A percentile compares a stretch with the other conserved stretches of the same genome.
Conservation (phyloP, 768 basidiomycete species). For the Lentinula raphanica region DNA sequence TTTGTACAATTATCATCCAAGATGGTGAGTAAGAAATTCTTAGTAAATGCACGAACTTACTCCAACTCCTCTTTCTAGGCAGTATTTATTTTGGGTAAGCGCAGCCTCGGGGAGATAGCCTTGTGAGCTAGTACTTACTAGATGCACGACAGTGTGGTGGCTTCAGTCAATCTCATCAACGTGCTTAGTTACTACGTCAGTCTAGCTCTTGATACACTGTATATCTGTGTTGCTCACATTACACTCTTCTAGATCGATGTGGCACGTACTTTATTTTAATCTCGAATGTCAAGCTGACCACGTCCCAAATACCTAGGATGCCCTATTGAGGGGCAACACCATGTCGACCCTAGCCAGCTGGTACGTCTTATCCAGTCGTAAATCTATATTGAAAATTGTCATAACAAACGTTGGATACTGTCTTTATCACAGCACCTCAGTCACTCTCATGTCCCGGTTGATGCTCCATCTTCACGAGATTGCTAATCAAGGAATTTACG, state of each 20-base stretch:
- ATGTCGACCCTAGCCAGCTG: not conserved
- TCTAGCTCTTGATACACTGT: not conserved
- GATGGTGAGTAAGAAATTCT: not conserved
- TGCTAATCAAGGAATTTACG: not conserved
- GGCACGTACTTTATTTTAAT: too few relatives aligned
- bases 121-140: too few relatives aligned
- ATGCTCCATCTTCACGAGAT: not conserved
- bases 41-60: not conserved
- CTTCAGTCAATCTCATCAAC: not conserved
- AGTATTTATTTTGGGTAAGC: conserved; percentile 2
- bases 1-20: not conserved
- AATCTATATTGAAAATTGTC: too few relatives aligned
- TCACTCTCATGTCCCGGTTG: not conserved
- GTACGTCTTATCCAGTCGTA: not conserved
- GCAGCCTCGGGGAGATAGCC: too few relatives aligned
- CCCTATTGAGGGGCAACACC: not conserved
- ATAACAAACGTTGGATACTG: fast-evolving
- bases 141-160: not conserved
- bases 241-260: too few relatives aligned
- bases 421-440: not conserved
- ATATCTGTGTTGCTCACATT: too few relatives aligned
- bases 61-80: not conserved
- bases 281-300: too few relatives aligned
- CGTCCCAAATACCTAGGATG: not conserved
- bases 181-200: not conserved